phyloP scores from a whole-genome alignment of 495 filamentous ascomycete species.

The Penicillium manginii region DNA sequence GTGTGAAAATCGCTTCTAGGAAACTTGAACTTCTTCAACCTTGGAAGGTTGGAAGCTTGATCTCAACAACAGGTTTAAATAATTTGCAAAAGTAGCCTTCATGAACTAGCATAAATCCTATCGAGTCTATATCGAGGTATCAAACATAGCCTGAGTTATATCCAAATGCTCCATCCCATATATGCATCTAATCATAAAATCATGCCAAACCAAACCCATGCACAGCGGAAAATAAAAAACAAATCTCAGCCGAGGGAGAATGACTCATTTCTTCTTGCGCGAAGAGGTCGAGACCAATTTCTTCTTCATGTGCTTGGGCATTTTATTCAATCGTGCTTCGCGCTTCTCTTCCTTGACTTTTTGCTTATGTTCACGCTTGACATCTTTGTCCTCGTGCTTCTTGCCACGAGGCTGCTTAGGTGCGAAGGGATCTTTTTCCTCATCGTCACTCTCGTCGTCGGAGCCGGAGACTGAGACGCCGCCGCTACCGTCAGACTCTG shows the following conservation, averaged over 20 bases:
- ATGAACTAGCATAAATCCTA: slow-evolving; percentile 11
- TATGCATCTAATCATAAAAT: slow-evolving; percentile 39
- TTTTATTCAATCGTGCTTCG: slow-evolving; percentile 88
- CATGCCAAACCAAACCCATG: slow-evolving; percentile 28
- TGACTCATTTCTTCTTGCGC: slow-evolving; percentile 48
- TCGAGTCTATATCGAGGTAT: slow-evolving; percentile 34
- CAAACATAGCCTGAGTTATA: slow-evolving; percentile 17
- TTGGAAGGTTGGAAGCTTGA: too few species aligned
- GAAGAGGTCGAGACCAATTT: slow-evolving; percentile 44
- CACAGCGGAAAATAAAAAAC: slow-evolving; percentile 13
- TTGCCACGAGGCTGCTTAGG: slow-evolving; percentile 81
- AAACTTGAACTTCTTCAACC: too few species aligned
- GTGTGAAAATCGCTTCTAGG: too few species aligned
- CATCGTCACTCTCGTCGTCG: slow-evolving; percentile 51
- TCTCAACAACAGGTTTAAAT: too few species aligned
- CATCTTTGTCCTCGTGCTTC: slow-evolving; percentile 87
- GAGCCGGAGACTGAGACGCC: slow-evolving; percentile 46
- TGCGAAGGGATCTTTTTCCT: slow-evolving; percentile 53
- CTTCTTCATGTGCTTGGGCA: slow-evolving; percentile 95
- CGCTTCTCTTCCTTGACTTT: slow-evolving; percentile 94
- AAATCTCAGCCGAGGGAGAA: neutral
- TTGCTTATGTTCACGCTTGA: slow-evolving; percentile 85
- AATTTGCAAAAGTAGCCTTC: neutral
- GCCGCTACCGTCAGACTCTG: slow-evolving; percentile 53
- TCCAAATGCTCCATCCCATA: slow-evolving; percentile 39